Evolutionary conservation across 192 early-diverging fungal species (phyloP), one percentile per base, ranked within the genome.

Genomic region (Obelidium mucronatum): DNA sequence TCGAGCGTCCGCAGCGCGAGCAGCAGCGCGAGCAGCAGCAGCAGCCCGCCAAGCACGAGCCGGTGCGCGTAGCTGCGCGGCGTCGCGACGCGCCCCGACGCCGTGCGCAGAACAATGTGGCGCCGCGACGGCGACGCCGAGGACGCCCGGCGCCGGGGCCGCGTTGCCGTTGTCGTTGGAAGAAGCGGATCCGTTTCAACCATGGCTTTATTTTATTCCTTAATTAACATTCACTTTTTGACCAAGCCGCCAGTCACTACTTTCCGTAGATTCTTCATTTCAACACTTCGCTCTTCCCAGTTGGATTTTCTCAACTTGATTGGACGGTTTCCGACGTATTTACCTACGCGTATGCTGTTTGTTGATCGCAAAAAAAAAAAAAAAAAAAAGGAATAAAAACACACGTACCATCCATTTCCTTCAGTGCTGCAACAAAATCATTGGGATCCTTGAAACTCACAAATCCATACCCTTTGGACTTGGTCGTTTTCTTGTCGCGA

Each of bases 301-400:
- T 81, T 94, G 70, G 94, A 95, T 77, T 97, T 97, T 39, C 94
- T 89, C 44, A 98, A 88, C 76, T 94, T 96, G 69, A 98, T 95
- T 2, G 97, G 97, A 53, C 96, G 81, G 73, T 94, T 96, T 35
- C 97, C 97, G 3, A 98, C 92, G 79, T 97, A 98, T 83, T 98
- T 98, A 52, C 92, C 92, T 94, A 79, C n/a, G n/a, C n/a, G n/a
- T n/a, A 68, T 2, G 11, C n/a, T 15, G 13, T 26, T 58, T 31
- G 54, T 30, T 33, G 33, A 58, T 51, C 48, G 8, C 68, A 39
- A 67, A 26, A 26, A 26, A 70, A 62, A 65, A 42, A 28, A n/a
- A 36, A 44, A 28, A 28, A 30, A 13, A 2, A 5, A 61, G 71
- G 36, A 35, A 60, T 34, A 3, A 34, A 3, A 48, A 39, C 36